Conservation (phyloP, 306 rosid genomes). For the Mimosa bimucronata region DNA sequence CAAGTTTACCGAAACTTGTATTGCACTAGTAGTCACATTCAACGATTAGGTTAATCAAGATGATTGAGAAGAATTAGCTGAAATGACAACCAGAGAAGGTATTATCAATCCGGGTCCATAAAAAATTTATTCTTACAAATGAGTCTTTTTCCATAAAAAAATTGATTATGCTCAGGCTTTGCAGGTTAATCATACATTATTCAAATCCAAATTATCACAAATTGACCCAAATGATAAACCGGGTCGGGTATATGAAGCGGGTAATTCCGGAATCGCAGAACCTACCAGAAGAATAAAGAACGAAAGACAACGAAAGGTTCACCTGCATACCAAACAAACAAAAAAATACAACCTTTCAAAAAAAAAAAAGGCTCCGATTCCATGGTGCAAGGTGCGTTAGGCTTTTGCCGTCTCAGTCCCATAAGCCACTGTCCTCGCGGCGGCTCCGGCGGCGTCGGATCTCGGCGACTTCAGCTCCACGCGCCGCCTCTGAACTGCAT, state of each 20-base stretch:
- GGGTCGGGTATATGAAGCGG: neutral
- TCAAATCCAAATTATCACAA: too few relatives aligned
- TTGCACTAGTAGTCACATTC: neutral
- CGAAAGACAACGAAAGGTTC: neutral
- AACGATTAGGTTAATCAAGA: neutral
- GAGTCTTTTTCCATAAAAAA: too few relatives aligned
- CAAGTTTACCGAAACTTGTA: neutral
- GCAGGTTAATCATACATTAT: too few relatives aligned
- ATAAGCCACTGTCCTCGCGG: neutral
- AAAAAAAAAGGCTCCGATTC: conserved; percentile 1
- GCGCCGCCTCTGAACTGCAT: conserved; percentile 6
- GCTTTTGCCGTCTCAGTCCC: conserved; percentile 15
- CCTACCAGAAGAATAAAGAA: conserved; percentile 6
- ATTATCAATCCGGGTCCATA: too few relatives aligned
- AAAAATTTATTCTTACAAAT: too few relatives aligned
- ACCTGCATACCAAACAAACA: neutral
- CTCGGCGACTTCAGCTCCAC: neutral
- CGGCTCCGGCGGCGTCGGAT: neutral
- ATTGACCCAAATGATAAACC: too few relatives aligned
- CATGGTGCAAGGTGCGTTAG: conserved; percentile 41
- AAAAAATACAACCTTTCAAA: neutral
- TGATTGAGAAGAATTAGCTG: neutral
- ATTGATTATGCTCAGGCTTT: too few relatives aligned
- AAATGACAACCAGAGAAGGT: neutral
- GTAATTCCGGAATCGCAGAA: neutral